phyloP scores from a whole-genome alignment of 2,329 filamentous ascomycete species.

The Nemania bipapillata region DNA sequence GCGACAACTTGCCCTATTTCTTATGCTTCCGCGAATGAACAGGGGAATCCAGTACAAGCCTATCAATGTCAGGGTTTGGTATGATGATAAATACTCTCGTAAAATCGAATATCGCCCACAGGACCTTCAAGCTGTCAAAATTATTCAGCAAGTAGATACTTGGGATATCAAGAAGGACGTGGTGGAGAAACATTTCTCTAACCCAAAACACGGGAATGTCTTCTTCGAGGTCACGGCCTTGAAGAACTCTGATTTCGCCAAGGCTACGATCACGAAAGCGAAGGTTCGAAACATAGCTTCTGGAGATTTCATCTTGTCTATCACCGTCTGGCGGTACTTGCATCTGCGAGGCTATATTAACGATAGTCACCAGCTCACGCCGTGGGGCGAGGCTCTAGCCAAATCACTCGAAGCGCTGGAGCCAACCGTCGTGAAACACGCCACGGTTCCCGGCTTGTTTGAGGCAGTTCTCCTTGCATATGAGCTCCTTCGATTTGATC shows the following conservation, averaged over 20 bases:
- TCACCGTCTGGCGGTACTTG: conserved; percentile 87
- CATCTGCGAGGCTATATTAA: conserved; percentile 89
- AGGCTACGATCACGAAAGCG: conserved; percentile 72
- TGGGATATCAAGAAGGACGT: conserved; percentile 79
- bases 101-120: conserved; percentile 71
- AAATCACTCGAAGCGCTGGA: conserved; percentile 73
- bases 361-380: conserved; percentile 79
- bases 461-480: conserved; percentile 85
- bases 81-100: conserved; percentile 74
- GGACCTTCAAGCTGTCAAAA: conserved; percentile 55
- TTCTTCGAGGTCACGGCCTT: conserved; percentile 74
- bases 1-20: conserved; percentile 78
- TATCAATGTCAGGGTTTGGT: conserved; percentile 85
- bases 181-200: conserved; percentile 61
- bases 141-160: conserved; percentile 60
- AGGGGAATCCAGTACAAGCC: conserved; percentile 84
- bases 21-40: conserved; percentile 82
- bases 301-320: conserved; percentile 73
- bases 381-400: conserved; percentile 83
- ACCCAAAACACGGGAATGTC: conserved; percentile 59
- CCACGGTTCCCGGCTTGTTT: conserved; percentile 66
- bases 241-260: conserved; percentile 74
- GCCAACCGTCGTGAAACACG: conserved; percentile 60
- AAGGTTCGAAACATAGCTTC: conserved; percentile 70
- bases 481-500: conserved; percentile 81